Percentiles rank a stretch among this genome's conserved stretches.
phyloP scores from a whole-genome alignment of 306 rosid genomes.

The Prunus salicina region DNA sequence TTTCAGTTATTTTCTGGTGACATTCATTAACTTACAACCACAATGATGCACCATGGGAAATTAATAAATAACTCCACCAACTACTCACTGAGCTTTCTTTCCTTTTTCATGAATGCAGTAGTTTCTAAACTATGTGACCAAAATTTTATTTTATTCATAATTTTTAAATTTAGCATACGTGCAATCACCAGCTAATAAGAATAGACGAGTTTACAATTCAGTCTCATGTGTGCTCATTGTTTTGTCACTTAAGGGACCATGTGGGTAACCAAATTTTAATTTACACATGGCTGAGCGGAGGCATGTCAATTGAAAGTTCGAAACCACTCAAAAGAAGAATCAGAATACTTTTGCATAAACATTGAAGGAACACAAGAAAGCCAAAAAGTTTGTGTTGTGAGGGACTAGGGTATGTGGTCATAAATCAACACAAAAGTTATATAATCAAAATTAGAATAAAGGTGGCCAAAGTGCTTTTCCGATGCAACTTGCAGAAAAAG shows the following conservation, averaged over 20 bases:
- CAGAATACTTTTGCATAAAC: background rate
- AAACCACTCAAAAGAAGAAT: constrained; percentile 11
- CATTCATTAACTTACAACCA: background rate
- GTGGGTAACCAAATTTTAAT: background rate
- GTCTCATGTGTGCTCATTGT: background rate
- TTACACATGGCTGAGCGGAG: background rate
- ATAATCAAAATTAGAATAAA: constrained; percentile 34
- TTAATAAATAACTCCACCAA: background rate
- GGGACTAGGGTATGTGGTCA: constrained; percentile 27
- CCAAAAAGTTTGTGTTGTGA: constrained; percentile 7
- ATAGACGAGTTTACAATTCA: background rate
- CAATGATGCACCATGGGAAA: background rate
- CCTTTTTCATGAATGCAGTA: background rate
- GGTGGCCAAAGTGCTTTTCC: constrained; percentile 40
- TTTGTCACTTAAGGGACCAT: background rate
- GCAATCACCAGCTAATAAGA: background rate
- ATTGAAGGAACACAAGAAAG: constrained; percentile 8
- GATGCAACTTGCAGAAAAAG: constrained; percentile 46
- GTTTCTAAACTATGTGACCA: background rate
- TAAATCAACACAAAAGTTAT: constrained; percentile 25
- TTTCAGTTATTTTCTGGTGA: background rate
- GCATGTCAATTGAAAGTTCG: background rate
- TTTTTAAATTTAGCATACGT: background rate
- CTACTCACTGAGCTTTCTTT: constrained; percentile 5
- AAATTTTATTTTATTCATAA: background rate